Evolutionary conservation across 305 asterid species (phyloP).

Genomic region (Coffea humblotiana): DNA sequence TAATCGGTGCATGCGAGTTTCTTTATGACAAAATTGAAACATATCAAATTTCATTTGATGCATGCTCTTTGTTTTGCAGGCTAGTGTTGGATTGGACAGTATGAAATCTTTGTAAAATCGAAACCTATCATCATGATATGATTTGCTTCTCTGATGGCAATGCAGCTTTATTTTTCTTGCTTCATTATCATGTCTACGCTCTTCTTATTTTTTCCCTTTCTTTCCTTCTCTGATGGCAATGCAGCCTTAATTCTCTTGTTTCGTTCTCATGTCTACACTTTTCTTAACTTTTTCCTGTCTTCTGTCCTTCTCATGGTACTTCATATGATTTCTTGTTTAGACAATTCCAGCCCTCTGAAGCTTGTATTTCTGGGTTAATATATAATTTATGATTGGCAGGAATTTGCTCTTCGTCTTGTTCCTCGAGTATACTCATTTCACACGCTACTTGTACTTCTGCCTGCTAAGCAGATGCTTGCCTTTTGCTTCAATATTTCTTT

Average conservation of each 20-base stretch:
- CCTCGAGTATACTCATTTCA: background rate
- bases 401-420: background rate
- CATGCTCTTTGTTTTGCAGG: slow-evolving; percentile 37
- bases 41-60: background rate
- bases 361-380: background rate
- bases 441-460: background rate
- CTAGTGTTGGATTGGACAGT: slow-evolving; percentile 58
- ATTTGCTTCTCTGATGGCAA: background rate
- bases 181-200: background rate
- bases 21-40: background rate
- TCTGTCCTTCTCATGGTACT: too few species aligned
- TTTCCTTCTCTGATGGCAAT: background rate
- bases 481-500: background rate
- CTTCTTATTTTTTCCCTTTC: background rate
- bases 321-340: background rate
- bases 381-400: background rate
- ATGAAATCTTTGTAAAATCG: slow-evolving; percentile 58
- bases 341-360: background rate
- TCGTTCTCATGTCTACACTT: background rate
- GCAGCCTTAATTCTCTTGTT: too few species aligned
- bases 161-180: too few species aligned
- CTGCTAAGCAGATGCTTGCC: background rate
- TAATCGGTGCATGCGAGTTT: background rate
- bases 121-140: background rate
- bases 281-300: too few species aligned